Evolutionary conservation across 148 eudicot species (phyloP).

Genomic region (Oxyria digyna): DNA sequence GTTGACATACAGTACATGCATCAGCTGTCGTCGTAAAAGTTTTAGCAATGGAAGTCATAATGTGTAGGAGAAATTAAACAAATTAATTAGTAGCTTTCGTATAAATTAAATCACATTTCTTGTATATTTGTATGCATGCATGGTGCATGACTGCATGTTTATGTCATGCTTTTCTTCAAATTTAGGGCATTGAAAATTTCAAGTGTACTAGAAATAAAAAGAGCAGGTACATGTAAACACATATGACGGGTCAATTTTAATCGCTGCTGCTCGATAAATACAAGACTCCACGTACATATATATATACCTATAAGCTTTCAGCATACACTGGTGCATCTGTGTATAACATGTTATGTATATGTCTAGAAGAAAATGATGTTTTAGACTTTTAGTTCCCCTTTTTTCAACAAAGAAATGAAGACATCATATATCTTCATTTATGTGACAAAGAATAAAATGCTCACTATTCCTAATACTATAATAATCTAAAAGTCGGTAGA

Average conservation of each 20-base stretch:
- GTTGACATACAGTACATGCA: neutral
- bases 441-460: too few relatives aligned
- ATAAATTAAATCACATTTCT: neutral
- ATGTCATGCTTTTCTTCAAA: neutral
- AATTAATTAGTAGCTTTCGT: neutral
- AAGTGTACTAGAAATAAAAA: neutral
- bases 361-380: constrained; percentile 4
- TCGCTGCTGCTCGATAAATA: too few relatives aligned
- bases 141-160: too few relatives aligned
- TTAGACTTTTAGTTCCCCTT: neutral
- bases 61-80: neutral
- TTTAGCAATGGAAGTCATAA: neutral
- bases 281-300: too few relatives aligned
- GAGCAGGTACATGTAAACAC: neutral
- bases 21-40: neutral
- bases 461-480: too few relatives aligned
- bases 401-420: neutral
- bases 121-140: neutral
- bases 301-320: too few relatives aligned
- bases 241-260: constrained; percentile 2
- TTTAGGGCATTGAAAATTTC: neutral
- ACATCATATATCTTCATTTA: too few relatives aligned
- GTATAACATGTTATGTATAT: too few relatives aligned
- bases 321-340: too few relatives aligned
- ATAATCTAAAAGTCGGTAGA: too few relatives aligned